Base-by-base conservation (phyloP, 495 filamentous ascomycete species). In the Xylaria acuta region DNA sequence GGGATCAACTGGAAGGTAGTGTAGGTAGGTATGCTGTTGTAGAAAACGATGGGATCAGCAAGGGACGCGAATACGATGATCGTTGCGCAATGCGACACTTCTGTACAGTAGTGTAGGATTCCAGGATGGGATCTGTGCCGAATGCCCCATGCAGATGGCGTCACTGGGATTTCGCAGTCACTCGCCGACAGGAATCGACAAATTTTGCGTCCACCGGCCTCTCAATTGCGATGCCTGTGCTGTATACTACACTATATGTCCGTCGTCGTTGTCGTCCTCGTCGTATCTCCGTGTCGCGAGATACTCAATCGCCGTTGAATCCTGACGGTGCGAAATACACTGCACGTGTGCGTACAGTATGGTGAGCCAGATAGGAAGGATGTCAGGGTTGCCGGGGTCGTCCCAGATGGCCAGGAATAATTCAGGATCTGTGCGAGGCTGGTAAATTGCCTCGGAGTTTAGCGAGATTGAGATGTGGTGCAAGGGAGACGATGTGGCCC, bases 381-480 rank as follows among this genome's bases (percentile, higher is more conserved):
- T 41, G 43, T 36, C 18, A 18, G 12, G 58, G 11, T 59, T 60
- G 56, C 71, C 34, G 41, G 71, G 64, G 53, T 72, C 25, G 64
- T 69, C 64, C 43, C 67, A n/a, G 64, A 38, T 41, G n/a, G 63
- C 40, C 25, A 40, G 70, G 63, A 54, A 65, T 51, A 30, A 56
- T 67, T 47, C 64, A 62, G 65, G 64, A 71, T 71, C 43, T 41
- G 58, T 64, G 47, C 38, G 69, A 64, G 34, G 41, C 41, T 32
- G 27, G 30, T 54, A 67, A 67, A 72, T 62, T 72, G 70, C 32
- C 20, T 56, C 43, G 49, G 51, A 67, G 62, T 64, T 79, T 79
- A 79, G 77, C 77, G 77, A 79, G 73, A 79, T 79, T 79, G 76
- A 69, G 38, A 76, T 70, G 59, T 67, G 65, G 54, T 64, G 64